Conservation (phyloP, 495 filamentous ascomycete genomes). For the Penicillium silybi region DNA sequence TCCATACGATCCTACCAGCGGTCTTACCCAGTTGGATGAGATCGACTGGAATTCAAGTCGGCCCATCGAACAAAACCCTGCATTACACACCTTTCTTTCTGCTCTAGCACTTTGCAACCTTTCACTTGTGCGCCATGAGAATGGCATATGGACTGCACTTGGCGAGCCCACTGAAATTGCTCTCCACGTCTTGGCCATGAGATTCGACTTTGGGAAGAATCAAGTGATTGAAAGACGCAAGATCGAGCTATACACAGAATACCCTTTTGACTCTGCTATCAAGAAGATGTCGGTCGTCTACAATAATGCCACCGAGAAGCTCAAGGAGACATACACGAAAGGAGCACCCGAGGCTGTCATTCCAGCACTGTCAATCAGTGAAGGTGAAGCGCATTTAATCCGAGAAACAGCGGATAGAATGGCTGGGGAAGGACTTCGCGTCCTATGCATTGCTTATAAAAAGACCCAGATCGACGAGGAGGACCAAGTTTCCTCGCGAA, state of each 20-base stretch:
- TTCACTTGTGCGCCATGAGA: conserved; percentile 58
- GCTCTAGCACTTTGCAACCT: conserved; percentile 78
- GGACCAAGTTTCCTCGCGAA: conserved; percentile 28
- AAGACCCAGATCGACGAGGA: conserved; percentile 19
- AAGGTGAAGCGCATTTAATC: conserved; percentile 50
- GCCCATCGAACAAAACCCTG: conserved; percentile 23
- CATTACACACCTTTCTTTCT: conserved; percentile 60
- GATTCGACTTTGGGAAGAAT: conserved; percentile 61
- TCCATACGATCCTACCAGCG: conserved; percentile 63
- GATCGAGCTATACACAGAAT: conserved; percentile 67
- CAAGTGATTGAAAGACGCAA: conserved; percentile 47
- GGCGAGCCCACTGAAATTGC: conserved; percentile 86
- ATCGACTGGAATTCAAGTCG: conserved; percentile 25
- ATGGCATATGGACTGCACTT: conserved; percentile 59
- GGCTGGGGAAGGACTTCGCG: conserved; percentile 73
- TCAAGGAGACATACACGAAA: conserved; percentile 60
- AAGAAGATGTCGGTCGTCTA: conserved; percentile 85
- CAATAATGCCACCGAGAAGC: conserved; percentile 17
- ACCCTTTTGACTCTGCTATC: conserved; percentile 76
- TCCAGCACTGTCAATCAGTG: conserved; percentile 50
- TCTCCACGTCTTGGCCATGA: conserved; percentile 71
- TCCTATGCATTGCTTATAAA: conserved; percentile 69
- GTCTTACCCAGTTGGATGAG: conserved; percentile 44
- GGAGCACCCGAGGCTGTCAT: conserved; percentile 64
- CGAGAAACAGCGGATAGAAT: conserved; percentile 57